Conservation (phyloP, 805 yeast species). For the Saccharomycopsis selenospora region DNA sequence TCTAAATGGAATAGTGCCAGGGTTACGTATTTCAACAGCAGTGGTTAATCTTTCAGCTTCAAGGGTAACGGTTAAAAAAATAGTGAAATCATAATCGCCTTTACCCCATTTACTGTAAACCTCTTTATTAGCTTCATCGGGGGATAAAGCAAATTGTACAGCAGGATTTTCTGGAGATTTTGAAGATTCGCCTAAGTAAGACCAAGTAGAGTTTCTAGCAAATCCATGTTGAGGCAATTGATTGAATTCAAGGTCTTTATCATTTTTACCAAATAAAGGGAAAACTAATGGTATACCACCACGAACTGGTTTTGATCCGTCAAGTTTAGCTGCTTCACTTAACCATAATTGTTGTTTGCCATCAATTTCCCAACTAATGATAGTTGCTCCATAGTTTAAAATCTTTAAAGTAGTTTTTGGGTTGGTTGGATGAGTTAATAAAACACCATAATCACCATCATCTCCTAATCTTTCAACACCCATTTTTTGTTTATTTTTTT, state of each 20-base stretch:
- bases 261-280: constrained; percentile 81
- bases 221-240: constrained; percentile 93
- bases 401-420: constrained; percentile 54
- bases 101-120: constrained; percentile 51
- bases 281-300: constrained; percentile 97
- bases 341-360: constrained; percentile 83
- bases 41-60: constrained; percentile 54
- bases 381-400: constrained; percentile 83
- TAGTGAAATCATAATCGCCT: constrained; percentile 59
- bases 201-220: constrained; percentile 89
- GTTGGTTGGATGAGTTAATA: constrained; percentile 25
- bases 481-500: too few relatives aligned
- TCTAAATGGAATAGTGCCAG: constrained; percentile 56
- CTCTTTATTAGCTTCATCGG: constrained; percentile 68
- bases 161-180: constrained; percentile 58
- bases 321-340: constrained; percentile 69
- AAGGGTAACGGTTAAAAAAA: constrained; percentile 62
- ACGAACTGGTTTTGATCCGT: constrained; percentile 90
- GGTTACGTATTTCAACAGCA: constrained; percentile 66
- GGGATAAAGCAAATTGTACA: constrained; percentile 85
- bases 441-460: constrained; percentile 3
- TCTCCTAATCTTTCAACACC: background rate
- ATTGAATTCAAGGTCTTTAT: constrained; percentile 48
- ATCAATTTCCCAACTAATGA: constrained; percentile 68
- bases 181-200: constrained; percentile 78